Evolutionary conservation across 192 early-diverging fungal species (phyloP), one percentile per base, ranked within the genome.

Genomic region (Coemansia sp.): DNA sequence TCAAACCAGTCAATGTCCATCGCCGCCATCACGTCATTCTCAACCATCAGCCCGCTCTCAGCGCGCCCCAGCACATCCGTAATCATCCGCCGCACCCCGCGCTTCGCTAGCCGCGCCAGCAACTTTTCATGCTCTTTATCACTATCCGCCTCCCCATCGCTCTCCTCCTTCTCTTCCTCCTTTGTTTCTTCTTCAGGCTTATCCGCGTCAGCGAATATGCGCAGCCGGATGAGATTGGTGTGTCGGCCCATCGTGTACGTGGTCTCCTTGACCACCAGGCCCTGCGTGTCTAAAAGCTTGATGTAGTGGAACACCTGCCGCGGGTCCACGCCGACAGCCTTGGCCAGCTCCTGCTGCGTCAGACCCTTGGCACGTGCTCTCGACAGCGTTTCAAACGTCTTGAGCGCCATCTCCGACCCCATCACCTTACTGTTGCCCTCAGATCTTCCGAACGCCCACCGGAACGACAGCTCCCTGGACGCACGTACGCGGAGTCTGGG

Each of bases 181-280:
- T 17, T 45, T 15, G 24, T 15, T 3, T 21, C 11, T 40, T 22
- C 0, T 5, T 33, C 23, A n/a, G 15, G 6, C 23, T 61, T 21
- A 6, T n/a, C n/a, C n/a, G n/a, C n/a, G n/a, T n/a, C 27, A 2
- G 42, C 27, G 22, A 70, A 80, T 15, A 64, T 59, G 9, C 72
- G 71, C 44, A 80, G 38, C 1, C 70, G 18, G n/a, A 73, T 24
- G 12, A 74, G 53, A 17, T 80, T 80, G 2, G 78, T 80, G 46
- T 70, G 69, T 33, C 33, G 37, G 4, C 61, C 68, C 0, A 58
- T 45, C 13, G 62, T 45, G 43, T 54, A 74, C 12, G 63, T 64
- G 14, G 51, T 27, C 17, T 45, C 43, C 53, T 71, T 74, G 44
- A 49, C 24, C 19, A 74, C 24, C 22, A 80, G 60, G 3, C 78